Evolutionary conservation across 192 early-diverging fungal species (phyloP).

Genomic region (Spinellus fusiger): DNA sequence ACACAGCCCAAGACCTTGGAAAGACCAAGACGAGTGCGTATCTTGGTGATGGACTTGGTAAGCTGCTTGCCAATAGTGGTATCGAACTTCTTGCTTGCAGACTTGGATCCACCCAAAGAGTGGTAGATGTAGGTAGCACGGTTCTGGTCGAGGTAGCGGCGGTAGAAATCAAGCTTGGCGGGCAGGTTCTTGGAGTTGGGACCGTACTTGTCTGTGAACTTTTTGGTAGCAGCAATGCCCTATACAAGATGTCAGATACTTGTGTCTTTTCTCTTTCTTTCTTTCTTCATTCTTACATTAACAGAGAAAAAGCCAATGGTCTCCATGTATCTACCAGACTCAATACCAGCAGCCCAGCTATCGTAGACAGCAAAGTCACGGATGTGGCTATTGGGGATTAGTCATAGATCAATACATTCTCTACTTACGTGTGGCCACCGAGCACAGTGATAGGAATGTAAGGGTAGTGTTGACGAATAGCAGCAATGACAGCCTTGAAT

Average conservation of each 20-base stretch:
- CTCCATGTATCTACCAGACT: slow-evolving; percentile 50
- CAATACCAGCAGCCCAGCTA: slow-evolving; percentile 36
- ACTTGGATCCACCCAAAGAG: slow-evolving; percentile 5
- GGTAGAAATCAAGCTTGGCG: slow-evolving; percentile 36
- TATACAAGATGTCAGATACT: no score
- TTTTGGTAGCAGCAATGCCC: slow-evolving; percentile 21
- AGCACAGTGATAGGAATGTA: slow-evolving; percentile 44
- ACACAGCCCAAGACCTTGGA: slow-evolving; percentile 36
- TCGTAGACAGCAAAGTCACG: slow-evolving; percentile 47
- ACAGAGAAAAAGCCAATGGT: slow-evolving; percentile 52
- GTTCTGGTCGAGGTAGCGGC: slow-evolving; percentile 51
- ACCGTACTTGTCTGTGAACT: slow-evolving; percentile 24
- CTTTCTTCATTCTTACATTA: slow-evolving; percentile 7
- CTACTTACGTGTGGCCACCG: slow-evolving; percentile 40
- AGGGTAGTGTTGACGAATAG: slow-evolving; percentile 42
- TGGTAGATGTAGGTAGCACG: slow-evolving; percentile 48
- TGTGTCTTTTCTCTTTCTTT: no score
- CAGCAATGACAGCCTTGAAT: slow-evolving; percentile 32
- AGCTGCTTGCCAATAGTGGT: slow-evolving; percentile 33
- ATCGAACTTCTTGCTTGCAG: slow-evolving; percentile 15
- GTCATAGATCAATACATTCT: neutral
- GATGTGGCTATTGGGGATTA: slow-evolving; percentile 24
- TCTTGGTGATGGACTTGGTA: slow-evolving; percentile 29
- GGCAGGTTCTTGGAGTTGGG: slow-evolving; percentile 15
- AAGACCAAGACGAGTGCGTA: slow-evolving; percentile 26